Base-by-base conservation (phyloP, 768 basidiomycete genomes). In the Boletus rubescentipes region DNA sequence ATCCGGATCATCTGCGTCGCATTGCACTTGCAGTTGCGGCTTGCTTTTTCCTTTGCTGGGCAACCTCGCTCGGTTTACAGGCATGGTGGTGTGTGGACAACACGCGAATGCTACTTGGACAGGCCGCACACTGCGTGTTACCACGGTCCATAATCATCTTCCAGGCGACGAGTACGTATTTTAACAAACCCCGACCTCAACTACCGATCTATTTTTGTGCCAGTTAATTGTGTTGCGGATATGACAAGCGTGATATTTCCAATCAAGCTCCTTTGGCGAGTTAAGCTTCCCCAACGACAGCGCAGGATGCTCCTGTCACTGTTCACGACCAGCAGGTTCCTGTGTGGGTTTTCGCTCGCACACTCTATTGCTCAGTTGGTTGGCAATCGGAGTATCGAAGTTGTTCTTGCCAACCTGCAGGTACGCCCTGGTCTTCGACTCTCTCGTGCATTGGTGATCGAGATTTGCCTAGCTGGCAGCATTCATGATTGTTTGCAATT, bases 281-380 rank as follows among this genome's bases (percentile, higher is more conserved):
- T 60, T 26, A 54, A 40, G 9, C 62, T 63, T 43, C 59, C 62
- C 12, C 23, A 6, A 32, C 18, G 53, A 37, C 59, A 61, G 21
- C 62, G 49, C 36, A 50, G 45, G 30, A 63, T 63, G 62, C 45
- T 58, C 26, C n/a, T 64, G 15, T 52, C 31, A 30, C 36, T 57
- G 18, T 64, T 63, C 21, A 26, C 62, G 3, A 8, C 48, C 4
- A 63, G 55, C 48, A 44, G 39, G 12, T 44, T 55, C 40, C 9
- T 60, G n/a, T 63, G 45, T 4, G 0, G 15, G 10, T 43, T 37
- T 36, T 53, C 62, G 9, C 2, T 55, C 39, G 29, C 35, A 37
- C 35, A 42, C 5, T 42, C 41, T 10, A 20, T 60, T 5, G 8
- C 34, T 5, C 43, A 46, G 20, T 6, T 46, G 14, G 10, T 39